phyloP scores from a whole-genome alignment of 75 land plant genomes.

The Pinus tabuliformis region DNA sequence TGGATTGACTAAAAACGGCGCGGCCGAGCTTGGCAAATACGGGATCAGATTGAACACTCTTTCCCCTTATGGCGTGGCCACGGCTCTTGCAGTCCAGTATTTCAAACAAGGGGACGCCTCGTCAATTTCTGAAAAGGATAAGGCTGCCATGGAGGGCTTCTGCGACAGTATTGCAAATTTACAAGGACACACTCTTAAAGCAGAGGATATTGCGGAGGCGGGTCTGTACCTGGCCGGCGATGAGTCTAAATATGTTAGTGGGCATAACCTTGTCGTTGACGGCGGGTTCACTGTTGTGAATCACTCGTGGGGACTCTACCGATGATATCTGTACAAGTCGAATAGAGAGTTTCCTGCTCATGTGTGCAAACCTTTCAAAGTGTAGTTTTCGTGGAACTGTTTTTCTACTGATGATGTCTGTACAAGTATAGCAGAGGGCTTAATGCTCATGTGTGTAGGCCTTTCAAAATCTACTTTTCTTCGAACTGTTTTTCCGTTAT shows the following conservation, averaged over 20 bases:
- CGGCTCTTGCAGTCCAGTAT: neutral
- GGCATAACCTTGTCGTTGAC: constrained; percentile 4
- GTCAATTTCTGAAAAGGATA: neutral
- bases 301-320: neutral
- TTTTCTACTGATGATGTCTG: too few relatives aligned
- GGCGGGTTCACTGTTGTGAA: neutral
- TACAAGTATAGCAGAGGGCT: too few relatives aligned
- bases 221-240: neutral
- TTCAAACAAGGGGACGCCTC: too few relatives aligned
- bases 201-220: constrained; percentile 9
- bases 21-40: constrained; percentile 33
- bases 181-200: neutral
- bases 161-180: neutral
- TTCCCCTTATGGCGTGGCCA: constrained; percentile 38
- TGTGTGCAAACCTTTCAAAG: too few relatives aligned
- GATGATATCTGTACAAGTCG: neutral
- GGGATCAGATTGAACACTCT: constrained; percentile 55
- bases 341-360: too few relatives aligned
- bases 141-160: neutral
- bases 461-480: too few relatives aligned
- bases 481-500: too few relatives aligned
- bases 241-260: constrained; percentile 3
- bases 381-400: too few relatives aligned
- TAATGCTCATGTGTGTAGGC: too few relatives aligned
- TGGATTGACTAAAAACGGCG: constrained; percentile 33